phyloP scores from a whole-genome alignment of 2,329 filamentous ascomycete species.

The Botrytis squamosa region DNA sequence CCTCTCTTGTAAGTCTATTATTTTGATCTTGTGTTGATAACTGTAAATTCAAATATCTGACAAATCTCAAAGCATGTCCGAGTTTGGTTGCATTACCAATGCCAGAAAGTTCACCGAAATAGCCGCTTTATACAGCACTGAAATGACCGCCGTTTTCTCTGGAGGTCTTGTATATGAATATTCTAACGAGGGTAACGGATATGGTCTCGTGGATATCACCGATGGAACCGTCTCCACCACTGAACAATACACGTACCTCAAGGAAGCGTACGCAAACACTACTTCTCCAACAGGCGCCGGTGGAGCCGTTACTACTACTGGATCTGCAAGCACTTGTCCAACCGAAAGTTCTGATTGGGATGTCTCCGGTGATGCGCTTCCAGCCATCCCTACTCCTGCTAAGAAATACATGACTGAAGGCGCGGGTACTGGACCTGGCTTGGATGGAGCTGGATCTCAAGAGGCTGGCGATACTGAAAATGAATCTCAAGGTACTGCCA shows the following conservation, averaged over 20 bases:
- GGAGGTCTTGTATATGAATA: conserved; percentile 97
- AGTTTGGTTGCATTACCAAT: conserved; percentile 86
- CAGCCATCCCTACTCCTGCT: conserved; percentile 47
- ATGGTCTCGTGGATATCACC: conserved; percentile 50
- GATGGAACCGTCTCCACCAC: conserved; percentile 43
- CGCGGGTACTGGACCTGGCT: conserved; percentile 47
- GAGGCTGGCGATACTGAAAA: conserved; percentile 37
- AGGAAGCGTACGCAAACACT: conserved; percentile 46
- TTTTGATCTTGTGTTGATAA: conserved; percentile 17
- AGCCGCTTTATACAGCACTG: conserved; percentile 68
- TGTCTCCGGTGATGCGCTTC: conserved; percentile 46
- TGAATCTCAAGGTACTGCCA: conserved; percentile 32
- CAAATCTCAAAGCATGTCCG: conserved; percentile 57
- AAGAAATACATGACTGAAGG: conserved; percentile 48
- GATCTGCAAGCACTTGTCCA: conserved; percentile 46
- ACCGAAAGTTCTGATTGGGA: conserved; percentile 47
- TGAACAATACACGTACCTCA: conserved; percentile 50
- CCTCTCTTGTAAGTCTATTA: conserved; percentile 48
- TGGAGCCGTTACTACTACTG: conserved; percentile 44
- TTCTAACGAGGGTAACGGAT: conserved; percentile 73
- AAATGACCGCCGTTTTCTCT: conserved; percentile 90
- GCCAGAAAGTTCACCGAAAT: conserved; percentile 80
- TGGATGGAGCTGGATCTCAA: conserved; percentile 39
- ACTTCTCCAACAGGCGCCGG: conserved; percentile 51
- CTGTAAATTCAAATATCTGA: background rate